phyloP scores from a whole-genome alignment of 257 asterid species.

The Ilex asprella region DNA sequence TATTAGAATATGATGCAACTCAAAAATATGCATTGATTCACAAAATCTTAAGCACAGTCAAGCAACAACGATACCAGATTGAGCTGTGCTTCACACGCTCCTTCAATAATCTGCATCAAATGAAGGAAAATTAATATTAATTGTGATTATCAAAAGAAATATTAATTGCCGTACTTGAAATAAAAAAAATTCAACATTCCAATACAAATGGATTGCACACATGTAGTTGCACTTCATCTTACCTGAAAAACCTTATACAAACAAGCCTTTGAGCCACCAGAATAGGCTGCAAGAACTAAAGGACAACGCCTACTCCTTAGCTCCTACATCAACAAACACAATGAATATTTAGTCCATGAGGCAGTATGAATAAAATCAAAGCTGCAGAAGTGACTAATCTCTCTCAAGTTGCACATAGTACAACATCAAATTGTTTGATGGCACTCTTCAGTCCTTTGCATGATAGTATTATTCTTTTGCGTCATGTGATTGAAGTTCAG shows the following conservation, averaged over 20 bases:
- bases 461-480: too few species aligned
- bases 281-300: slow-evolving; percentile 59
- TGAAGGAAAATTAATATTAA: neutral
- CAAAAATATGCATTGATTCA: neutral
- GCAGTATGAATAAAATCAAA: neutral
- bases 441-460: too few species aligned
- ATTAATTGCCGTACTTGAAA: neutral
- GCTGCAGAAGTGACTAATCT: too few species aligned
- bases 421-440: too few species aligned
- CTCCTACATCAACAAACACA: slow-evolving; percentile 37
- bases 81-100: slow-evolving; percentile 69
- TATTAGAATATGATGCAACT: neutral
- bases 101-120: slow-evolving; percentile 65
- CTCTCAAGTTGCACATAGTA: too few species aligned
- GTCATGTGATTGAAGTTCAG: too few species aligned
- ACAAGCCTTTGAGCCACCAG: slow-evolving; percentile 96
- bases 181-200: too few species aligned
- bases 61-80: slow-evolving; percentile 42
- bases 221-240: slow-evolving; percentile 7
- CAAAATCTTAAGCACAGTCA: slow-evolving; percentile 5
- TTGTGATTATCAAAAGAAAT: neutral
- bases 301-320: slow-evolving; percentile 64
- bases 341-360: slow-evolving; percentile 12
- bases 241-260: slow-evolving; percentile 92
- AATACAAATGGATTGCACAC: too few species aligned